Evolutionary conservation across 2,329 filamentous ascomycete genomes (phyloP), one percentile per base, ranked within the genome.

Genomic region (Fusarium clavum): DNA sequence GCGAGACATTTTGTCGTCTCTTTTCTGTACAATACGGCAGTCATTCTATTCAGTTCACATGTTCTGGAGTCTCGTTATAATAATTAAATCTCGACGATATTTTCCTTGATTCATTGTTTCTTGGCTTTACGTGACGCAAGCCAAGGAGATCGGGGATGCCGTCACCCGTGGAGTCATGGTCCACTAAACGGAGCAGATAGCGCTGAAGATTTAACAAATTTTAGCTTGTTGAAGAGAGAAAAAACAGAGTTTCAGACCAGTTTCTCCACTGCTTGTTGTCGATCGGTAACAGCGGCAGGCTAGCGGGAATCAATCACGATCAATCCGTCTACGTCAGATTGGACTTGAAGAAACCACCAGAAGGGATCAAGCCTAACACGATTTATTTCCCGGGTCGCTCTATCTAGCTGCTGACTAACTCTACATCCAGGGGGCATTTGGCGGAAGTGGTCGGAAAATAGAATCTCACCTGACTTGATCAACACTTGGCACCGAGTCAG

Each of bases 101-200:
- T 29, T 60, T 57, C 51, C 57, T 47, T 57, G 57, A 47, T 32
- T 30, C 8, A 27, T 44, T 3, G 13, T 41, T 27, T 20, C 43
- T 60, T 57, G 52, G 43, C 25, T 40, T 38, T n/a, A n/a, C 14
- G 57, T 60, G 57, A 60, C 57, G 57, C 52, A 46, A 60, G 57
- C 57, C 57, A 60, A 60, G 57, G 34, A 14, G 34, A 13, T 10
- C 47, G 44, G 25, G 18, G 12, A 25, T 60, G 57, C 52, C 57
- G 57, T 60, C 18, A 57, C 22, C 24, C 32, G 52, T 40, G 25
- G 43, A 38, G 32, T 43, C 43, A 47, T 32, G 57, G 57, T 30
- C 57, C 57, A 60, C 57, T 11, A n/a, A 12, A 30, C n/a, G 22
- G 24, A 29, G n/a, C 10, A 40, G 14, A 49, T 18, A 18, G 22